phyloP scores from a whole-genome alignment of 2,329 filamentous ascomycete species.

The Aphanoascus verrucosus region DNA sequence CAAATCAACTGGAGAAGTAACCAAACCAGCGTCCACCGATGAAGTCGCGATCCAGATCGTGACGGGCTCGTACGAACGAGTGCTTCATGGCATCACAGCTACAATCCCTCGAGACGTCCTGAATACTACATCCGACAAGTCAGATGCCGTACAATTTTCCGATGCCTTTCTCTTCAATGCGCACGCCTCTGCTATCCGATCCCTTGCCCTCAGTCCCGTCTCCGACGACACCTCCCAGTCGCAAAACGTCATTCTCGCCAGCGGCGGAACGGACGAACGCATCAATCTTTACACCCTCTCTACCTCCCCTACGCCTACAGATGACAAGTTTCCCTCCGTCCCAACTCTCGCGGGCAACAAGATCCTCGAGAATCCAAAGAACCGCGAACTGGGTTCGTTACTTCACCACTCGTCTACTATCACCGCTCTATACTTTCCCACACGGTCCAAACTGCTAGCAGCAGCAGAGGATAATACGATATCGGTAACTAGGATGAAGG shows the following conservation, averaged over 20 bases:
- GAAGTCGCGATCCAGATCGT: conserved; percentile 68
- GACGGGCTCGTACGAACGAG: conserved; percentile 84
- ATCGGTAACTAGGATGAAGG: conserved; percentile 72
- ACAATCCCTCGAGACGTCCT: conserved; percentile 39
- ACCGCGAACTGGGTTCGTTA: conserved; percentile 76
- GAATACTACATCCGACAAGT: conserved; percentile 15
- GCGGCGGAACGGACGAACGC: conserved; percentile 82
- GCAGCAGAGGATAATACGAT: conserved; percentile 85
- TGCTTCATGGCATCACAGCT: conserved; percentile 83
- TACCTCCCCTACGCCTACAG: conserved; percentile 50
- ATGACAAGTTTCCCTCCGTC: conserved; percentile 47
- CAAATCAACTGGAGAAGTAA: conserved; percentile 23
- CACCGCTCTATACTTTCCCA: conserved; percentile 70
- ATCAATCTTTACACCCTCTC: conserved; percentile 93
- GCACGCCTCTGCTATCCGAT: conserved; percentile 80
- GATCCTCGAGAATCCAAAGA: conserved; percentile 72
- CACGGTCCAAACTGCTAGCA: conserved; percentile 76
- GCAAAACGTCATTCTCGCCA: conserved; percentile 83
- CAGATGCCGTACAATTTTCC: conserved; percentile 53
- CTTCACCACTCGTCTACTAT: conserved; percentile 78
- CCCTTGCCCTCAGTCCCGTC: conserved; percentile 71
- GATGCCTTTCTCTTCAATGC: conserved; percentile 95
- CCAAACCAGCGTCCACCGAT: conserved; percentile 20
- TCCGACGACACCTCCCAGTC: conserved; percentile 46
- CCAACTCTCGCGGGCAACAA: conserved; percentile 60